Evolutionary conservation across 164 flowering plant species (phyloP), one percentile per base, ranked within the genome.

Genomic region (Saururus chinensis): DNA sequence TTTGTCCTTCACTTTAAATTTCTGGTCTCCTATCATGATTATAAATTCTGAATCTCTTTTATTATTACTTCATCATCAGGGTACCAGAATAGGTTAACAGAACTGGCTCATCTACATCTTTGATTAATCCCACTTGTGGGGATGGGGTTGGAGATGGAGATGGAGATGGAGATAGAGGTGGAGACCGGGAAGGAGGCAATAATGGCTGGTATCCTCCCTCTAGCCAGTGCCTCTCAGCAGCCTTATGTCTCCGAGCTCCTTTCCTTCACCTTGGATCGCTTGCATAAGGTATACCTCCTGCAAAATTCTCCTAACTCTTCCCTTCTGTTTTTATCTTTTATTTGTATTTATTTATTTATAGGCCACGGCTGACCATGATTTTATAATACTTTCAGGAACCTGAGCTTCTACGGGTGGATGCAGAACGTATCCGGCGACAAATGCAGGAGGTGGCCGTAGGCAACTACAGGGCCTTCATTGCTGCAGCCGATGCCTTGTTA

Each of bases 191-290:
- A 1, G 35, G 35, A 30, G 17, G 58, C 58, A 23, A 55, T 55
- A 17, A 17, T 65, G 23, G 76, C 75, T 16, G 67, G 62, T 54
- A 76, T 80, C 55, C 82, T 88, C 51, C 88, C 89, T 7, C 84
- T 88, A 54, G 89, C 88, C 63, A 80, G 88, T 40, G 71, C 67
- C 64, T 74, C 92, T 59, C 95, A 93, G 62, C 98, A 93, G 60
- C 96, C 98, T 10, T 93, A 93, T 73, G 90, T 93, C 59, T 89
- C 98, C 20, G 97, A 93, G 71, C 96, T 93, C 64, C 97, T 93
- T 57, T 93, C 98, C 26, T 93, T 89, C 87, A 89, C 98, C n/a
- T 89, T 93, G 40, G 98, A 93, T 79, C 97, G 98, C 51, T 96
- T 93, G 52, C 97, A 93, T 77, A 93, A 93, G 87, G 95, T 85